Percentiles rank a stretch among this genome's conserved stretches.
phyloP scores from a whole-genome alignment of 2,329 filamentous ascomycete species.

The Orbilia quercus region DNA sequence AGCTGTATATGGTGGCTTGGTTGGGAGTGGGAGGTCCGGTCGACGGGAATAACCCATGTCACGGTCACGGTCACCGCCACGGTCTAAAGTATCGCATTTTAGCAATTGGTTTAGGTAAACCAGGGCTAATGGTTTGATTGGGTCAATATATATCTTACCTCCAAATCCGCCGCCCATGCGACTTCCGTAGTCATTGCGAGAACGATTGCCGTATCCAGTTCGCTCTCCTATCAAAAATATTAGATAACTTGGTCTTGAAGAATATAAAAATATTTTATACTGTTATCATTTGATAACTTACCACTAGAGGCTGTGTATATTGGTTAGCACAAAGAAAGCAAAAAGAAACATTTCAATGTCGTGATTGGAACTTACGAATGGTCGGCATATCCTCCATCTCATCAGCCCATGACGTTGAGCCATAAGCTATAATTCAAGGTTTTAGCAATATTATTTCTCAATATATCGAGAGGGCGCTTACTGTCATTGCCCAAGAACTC shows the following conservation, averaged over 20 bases:
- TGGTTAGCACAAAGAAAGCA: background rate
- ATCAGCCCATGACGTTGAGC: slow-evolving; percentile 98
- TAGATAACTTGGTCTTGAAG: slow-evolving; percentile 20
- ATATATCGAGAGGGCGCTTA: slow-evolving; percentile 67
- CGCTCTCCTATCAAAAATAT: slow-evolving; percentile 41
- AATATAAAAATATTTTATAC: background rate
- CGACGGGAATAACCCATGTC: slow-evolving; percentile 69
- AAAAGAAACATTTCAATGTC: background rate
- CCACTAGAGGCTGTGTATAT: slow-evolving; percentile 56
- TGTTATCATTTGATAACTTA: slow-evolving; percentile 18
- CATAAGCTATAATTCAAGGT: slow-evolving; percentile 65
- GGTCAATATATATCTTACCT: background rate
- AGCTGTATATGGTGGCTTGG: slow-evolving; percentile 92
- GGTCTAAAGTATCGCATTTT: slow-evolving; percentile 23
- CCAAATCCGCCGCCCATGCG: slow-evolving; percentile 41
- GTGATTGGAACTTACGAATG: slow-evolving; percentile 72
- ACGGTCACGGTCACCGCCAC: slow-evolving; percentile 52
- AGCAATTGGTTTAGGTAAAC: background rate
- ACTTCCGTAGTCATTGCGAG: slow-evolving; percentile 40
- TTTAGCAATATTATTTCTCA: background rate
- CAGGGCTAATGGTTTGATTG: background rate
- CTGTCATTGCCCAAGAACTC: slow-evolving; percentile 93
- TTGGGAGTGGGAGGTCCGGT: slow-evolving; percentile 85
- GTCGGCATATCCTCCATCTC: slow-evolving; percentile 91
- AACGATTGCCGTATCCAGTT: slow-evolving; percentile 53